Conservation (phyloP, 352 stramenopile genomes). For the Globisporangium middletonii region DNA sequence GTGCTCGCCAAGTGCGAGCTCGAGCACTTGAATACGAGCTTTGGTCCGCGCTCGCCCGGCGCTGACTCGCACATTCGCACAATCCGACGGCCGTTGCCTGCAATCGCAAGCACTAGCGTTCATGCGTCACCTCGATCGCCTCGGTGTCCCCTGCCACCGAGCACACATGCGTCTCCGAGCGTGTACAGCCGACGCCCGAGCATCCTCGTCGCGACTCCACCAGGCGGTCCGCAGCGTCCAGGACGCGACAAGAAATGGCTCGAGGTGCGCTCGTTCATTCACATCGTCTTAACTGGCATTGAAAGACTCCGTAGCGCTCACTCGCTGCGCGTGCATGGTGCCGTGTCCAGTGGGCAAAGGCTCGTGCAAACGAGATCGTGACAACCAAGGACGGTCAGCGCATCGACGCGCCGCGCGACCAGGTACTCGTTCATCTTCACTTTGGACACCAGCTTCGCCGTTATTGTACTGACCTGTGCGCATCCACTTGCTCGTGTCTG, state of each 20-base stretch:
- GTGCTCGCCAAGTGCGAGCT: slow-evolving; percentile 32
- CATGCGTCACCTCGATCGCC: background rate
- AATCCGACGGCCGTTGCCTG: slow-evolving; percentile 3
- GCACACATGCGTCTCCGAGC: background rate
- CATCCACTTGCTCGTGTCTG: background rate
- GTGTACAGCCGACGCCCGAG: slow-evolving; percentile 7
- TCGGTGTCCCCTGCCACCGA: background rate
- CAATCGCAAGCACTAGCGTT: background rate
- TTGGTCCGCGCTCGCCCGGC: slow-evolving; percentile 29
- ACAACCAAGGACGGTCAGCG: slow-evolving; percentile 14
- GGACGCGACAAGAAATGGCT: slow-evolving; percentile 25
- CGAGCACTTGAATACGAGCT: slow-evolving; percentile 26
- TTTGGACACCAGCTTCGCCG: too few relatives aligned
- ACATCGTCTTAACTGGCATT: background rate
- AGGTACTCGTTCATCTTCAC: slow-evolving; percentile 12
- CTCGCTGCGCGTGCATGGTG: too few relatives aligned
- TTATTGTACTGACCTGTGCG: background rate
- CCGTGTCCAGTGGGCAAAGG: slow-evolving; percentile 36
- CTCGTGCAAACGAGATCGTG: slow-evolving; percentile 32
- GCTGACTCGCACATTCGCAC: slow-evolving; percentile 9
- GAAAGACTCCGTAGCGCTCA: background rate
- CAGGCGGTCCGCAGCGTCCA: slow-evolving; percentile 17
- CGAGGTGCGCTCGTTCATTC: slow-evolving; percentile 13
- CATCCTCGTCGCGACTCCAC: slow-evolving; percentile 8
- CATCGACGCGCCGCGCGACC: slow-evolving; percentile 17